Percentiles rank a stretch among this genome's conserved stretches.
These are phyloP conservation scores for Pichia terricola DNA, from an alignment of 1,139 yeast genomes.

Conservation along the genomic window DNA sequence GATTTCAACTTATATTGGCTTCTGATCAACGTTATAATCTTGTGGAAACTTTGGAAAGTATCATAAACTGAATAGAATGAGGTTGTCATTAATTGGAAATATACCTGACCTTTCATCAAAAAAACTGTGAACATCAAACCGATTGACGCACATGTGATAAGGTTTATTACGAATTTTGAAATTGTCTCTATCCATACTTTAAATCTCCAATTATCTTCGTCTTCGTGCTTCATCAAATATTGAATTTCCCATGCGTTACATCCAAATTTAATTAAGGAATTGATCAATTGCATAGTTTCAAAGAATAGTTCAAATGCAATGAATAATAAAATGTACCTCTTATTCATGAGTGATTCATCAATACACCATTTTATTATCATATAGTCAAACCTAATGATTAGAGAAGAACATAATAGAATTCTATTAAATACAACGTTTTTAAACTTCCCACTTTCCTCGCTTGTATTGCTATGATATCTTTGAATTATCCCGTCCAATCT, in stretches of 20 bases:
- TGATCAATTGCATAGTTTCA: slow-evolving; percentile 46
- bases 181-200: slow-evolving; percentile 54
- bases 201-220: slow-evolving; percentile 64
- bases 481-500: slow-evolving; percentile 47
- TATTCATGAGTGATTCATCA: slow-evolving; percentile 44
- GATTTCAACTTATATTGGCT: slow-evolving; percentile 60
- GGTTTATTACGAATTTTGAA: slow-evolving; percentile 43
- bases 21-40: slow-evolving; percentile 45
- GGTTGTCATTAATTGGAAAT: slow-evolving; percentile 61
- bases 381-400: slow-evolving; percentile 42
- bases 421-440: slow-evolving; percentile 25
- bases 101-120: slow-evolving; percentile 40
- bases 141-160: slow-evolving; percentile 5
- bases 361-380: slow-evolving; percentile 46
- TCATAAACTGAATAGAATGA: slow-evolving; percentile 40
- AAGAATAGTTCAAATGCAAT: slow-evolving; percentile 75
- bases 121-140: slow-evolving; percentile 33
- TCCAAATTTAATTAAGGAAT: slow-evolving; percentile 38
- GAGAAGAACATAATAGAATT: slow-evolving; percentile 30
- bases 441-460: background rate
- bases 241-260: slow-evolving; percentile 52
- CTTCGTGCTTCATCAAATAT: slow-evolving; percentile 35
- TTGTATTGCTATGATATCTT: slow-evolving; percentile 20
- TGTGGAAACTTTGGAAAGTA: slow-evolving; percentile 38
- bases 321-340: slow-evolving; percentile 42